Conservation (phyloP, 495 filamentous ascomycete genomes). For the Neurospora intermedia region DNA sequence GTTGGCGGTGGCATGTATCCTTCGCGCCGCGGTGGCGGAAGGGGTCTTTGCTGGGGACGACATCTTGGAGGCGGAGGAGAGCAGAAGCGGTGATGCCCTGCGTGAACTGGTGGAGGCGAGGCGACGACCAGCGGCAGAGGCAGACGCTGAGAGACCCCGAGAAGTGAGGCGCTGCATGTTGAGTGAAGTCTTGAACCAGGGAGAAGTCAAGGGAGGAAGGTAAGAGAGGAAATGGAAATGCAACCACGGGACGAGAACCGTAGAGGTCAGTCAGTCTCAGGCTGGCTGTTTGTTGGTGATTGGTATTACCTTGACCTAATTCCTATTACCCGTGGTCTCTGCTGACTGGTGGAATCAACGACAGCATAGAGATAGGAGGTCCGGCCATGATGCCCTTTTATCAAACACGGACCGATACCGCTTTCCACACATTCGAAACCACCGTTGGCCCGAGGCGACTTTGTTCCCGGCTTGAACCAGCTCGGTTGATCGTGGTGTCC, state of each 20-base stretch:
- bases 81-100: conserved; percentile 8
- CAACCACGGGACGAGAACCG: background rate
- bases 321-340: background rate
- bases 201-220: background rate
- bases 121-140: conserved; percentile 2
- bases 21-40: conserved; percentile 22
- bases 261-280: background rate
- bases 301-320: background rate
- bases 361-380: background rate
- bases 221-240: background rate
- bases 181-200: conserved; percentile 22
- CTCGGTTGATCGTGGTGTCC: background rate
- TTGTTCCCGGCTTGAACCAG: background rate
- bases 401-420: background rate
- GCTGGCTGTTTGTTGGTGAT: background rate
- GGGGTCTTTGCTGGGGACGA: conserved; percentile 19
- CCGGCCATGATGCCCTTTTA: background rate
- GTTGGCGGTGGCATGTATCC: conserved; percentile 51
- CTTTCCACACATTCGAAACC: background rate
- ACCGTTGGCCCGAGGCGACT: background rate
- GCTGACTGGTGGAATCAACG: background rate
- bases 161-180: conserved; percentile 18
- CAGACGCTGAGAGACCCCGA: conserved; percentile 15
- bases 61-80: conserved; percentile 23
- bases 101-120: conserved; percentile 8